Base-by-base conservation (phyloP, 2,329 filamentous ascomycete species). In the Curvularia lunata region DNA sequence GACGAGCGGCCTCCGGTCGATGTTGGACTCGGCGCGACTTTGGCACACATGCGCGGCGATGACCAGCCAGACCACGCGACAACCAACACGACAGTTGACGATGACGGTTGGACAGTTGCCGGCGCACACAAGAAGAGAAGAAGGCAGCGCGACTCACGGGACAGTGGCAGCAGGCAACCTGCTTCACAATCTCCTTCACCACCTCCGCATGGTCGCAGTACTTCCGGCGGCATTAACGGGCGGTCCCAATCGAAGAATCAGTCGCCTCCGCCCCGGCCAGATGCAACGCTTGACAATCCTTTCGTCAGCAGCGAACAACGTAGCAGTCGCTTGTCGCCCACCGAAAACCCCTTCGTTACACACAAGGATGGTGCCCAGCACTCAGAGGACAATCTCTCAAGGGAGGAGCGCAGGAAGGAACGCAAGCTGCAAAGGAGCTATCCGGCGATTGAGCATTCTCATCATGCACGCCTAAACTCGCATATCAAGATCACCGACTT, bases 401-500 rank as follows among this genome's bases (percentile, higher is more conserved):
- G 64, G 9, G 65, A 72, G 34, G 62, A 69, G 45, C 66, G 67
- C 34, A 63, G 63, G 40, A 75, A 73, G 43, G 66, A 72, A 53
- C 69, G 70, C 54, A 73, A 72, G 62, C 65, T 70, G 28, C 69
- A 72, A 46, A 66, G 67, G 23, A 68, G 69, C 54, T 76, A 77
- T 49, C 74, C 74, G 2, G 60, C 79, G 23, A 80, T 88, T 45
- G 80, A 78, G 10, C 84, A 86, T 62, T 80, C 81, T 1, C 74
- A 81, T 9, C 79, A 83, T 55, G 80, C 84, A n/a, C 81, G 80
- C 21, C 72, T 86, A 40, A 80, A 86, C 59, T 79, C 80, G 12
- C 82, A 81, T 40, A 82, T 88, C 56, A 85, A 83, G 50, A 81
- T 88, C 52, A 77, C 79, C 47, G 85, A 88, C 64, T 71, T 88